Base-by-base conservation (phyloP, 2,329 filamentous ascomycete genomes). In the Trichophyton rubrum region DNA sequence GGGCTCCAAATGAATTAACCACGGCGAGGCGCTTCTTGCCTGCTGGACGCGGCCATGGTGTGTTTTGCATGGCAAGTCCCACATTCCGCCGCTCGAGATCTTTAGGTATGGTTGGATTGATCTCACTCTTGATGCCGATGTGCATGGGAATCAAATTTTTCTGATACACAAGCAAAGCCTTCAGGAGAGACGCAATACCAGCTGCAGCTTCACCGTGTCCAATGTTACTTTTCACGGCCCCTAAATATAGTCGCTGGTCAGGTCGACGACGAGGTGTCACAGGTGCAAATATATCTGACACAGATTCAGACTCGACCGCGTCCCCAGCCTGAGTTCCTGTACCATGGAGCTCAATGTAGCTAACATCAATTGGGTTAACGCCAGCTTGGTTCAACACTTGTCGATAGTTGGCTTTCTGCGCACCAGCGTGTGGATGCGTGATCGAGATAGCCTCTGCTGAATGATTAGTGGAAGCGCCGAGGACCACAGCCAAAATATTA, bases 371-470 rank as follows among this genome's bases (percentile, higher is more conserved):
- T 4, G 57, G 17, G 17, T 9, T 65, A 20, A 93, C 80, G 62
- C 86, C 86, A 49, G 88, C 85, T 51, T 88, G 82, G 55, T 86
- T 81, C 0, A 93, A 78, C 27, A 93, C 84, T 45, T 82, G 79
- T 61, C 82, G 81, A 67, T 87, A 91, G 9, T 93, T 75, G 56
- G 82, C 78, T 11, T 87, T 83, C 71, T 95, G 90, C 0, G 87
- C 86, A 9, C 83, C 86, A 3, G 84, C 87, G 70, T 93, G 88
- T 1, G 90, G 90, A 62, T 89, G 87, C 0, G 89, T 93, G 67
- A 95, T 93, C 1, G 88, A 91, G 20, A 89, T 84, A 53, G 89
- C 85, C 67, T 90, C 85, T 0, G 87, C 87, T 0, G 87, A 92
- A 72, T 95, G 89, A 72, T 95, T 95, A 55, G 89, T 93, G 2